Evolutionary conservation across 208 protist species (phyloP), one percentile per base, ranked within the genome.

Genomic region (Wallacemonas sp.): DNA sequence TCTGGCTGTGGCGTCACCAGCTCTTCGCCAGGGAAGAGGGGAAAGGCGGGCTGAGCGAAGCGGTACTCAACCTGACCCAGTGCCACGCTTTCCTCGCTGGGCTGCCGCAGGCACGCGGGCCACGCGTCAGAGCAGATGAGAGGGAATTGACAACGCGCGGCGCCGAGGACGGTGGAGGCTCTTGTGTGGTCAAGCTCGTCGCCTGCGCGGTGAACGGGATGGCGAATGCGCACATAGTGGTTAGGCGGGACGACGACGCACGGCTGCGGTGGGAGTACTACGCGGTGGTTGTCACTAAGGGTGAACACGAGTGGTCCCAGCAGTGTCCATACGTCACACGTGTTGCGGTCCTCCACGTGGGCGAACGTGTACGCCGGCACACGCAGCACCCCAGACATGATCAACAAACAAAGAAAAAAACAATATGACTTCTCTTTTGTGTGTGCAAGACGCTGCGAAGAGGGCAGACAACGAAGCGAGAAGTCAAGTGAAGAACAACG

Each of bases 301-400:
- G 89, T 94, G 66, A 93, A 92, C 8, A 85, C 94, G 45, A 87
- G 61, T 26, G 96, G 94, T 13, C 96, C 96, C 32, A 92, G 63
- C 27, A 95, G 60, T 12, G 96, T 81, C 37, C 71, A 42, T n/a
- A 87, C 81, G n/a, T 83, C 78, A 57, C 85, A 86, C n/a, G 83
- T 93, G 63, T 91, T 83, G 33, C 72, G 81, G 75, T 97, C 81
- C 66, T 89, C 68, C 17, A 97, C 81, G 65, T 98, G 91, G 3
- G 89, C 46, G 75, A 96, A 97, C 64, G 91, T 77, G 53, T 90
- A 65, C 22, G 79, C 72, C 45, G 72, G 69, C 30, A 95, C 55
- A 19, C 77, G 80, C 9, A 90, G 63, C 32, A 95, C 73, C 19
- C 67, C 60, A 1, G 71, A 34, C 63, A 58, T 71, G 50, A 12